Percentiles rank a stretch among this genome's conserved stretches.
phyloP scores from a whole-genome alignment of 2,329 filamentous ascomycete genomes.

The Canariomyces notabilis region DNA sequence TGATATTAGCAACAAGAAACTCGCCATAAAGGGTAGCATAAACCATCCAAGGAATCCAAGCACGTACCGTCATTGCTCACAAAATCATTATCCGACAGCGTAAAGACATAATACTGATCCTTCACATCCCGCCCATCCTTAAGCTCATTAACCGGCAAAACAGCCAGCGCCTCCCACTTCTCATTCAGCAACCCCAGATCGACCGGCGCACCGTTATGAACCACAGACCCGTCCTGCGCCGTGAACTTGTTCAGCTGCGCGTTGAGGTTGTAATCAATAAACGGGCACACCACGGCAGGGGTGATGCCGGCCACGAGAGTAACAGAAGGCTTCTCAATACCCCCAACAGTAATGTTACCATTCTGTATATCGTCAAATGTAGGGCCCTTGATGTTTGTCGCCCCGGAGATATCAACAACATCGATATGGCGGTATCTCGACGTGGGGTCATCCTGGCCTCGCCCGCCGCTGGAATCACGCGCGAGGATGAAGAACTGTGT shows the following conservation, averaged over 20 bases:
- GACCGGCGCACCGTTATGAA: constrained; percentile 63
- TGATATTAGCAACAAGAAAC: no score
- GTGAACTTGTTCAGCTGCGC: constrained; percentile 56
- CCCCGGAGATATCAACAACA: constrained; percentile 57
- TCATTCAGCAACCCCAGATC: constrained; percentile 61
- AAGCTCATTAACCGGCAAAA: constrained; percentile 58
- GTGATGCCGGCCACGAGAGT: constrained; percentile 48
- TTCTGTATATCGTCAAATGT: constrained; percentile 32
- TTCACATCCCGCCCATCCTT: constrained; percentile 38
- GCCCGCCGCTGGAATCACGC: constrained; percentile 57
- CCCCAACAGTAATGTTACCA: constrained; percentile 14
- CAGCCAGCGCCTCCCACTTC: constrained; percentile 68
- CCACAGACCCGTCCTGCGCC: constrained; percentile 30
- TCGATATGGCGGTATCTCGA: constrained; percentile 66
- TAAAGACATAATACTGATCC: constrained; percentile 63
- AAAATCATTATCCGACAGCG: constrained; percentile 68
- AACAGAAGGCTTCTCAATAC: constrained; percentile 23
- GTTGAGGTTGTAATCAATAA: constrained; percentile 65
- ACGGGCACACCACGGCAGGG: constrained; percentile 58
- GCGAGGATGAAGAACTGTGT: constrained; percentile 63
- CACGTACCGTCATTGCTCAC: constrained; percentile 61
- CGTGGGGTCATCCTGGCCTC: constrained; percentile 45
- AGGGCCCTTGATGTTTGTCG: constrained; percentile 54
- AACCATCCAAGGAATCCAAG: no score
- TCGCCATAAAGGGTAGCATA: no score